Percentiles rank a stretch among this genome's conserved stretches.
Evolutionary conservation across 495 filamentous ascomycete genomes (phyloP).

Genomic region (Annulohypoxylon maeteangense): DNA sequence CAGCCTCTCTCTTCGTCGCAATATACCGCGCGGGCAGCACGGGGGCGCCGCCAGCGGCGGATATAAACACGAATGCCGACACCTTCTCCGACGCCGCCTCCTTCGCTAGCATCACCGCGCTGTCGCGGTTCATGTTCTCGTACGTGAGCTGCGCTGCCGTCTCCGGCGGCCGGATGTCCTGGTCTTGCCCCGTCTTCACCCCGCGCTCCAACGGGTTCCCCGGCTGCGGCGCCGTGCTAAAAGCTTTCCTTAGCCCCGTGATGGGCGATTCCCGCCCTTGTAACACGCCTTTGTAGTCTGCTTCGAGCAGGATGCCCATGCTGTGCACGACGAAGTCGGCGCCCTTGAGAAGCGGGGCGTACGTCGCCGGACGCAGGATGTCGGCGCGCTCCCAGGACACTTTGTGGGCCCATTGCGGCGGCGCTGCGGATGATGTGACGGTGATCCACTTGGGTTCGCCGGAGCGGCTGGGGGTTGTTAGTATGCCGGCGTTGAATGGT

Average conservation of each 20-base stretch:
- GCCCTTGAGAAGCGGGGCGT: constrained; percentile 73
- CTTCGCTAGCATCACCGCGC: constrained; percentile 83
- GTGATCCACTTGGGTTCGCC: constrained; percentile 86
- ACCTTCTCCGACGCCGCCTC: constrained; percentile 74
- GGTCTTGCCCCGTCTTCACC: constrained; percentile 53
- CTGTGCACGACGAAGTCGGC: constrained; percentile 89
- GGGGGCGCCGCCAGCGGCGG: constrained; percentile 85
- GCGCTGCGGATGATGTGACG: constrained; percentile 74
- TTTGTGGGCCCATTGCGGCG: constrained; percentile 81
- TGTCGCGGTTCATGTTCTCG: constrained; percentile 96
- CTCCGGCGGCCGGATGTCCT: constrained; percentile 71
- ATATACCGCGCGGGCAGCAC: constrained; percentile 88
- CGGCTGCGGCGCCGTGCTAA: constrained; percentile 58
- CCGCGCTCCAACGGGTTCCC: constrained; percentile 71
- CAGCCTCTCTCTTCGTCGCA: constrained; percentile 90
- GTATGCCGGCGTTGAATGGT: constrained; percentile 8
- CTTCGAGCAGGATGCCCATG: constrained; percentile 96
- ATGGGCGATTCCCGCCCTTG: constrained; percentile 81
- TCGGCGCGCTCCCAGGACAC: constrained; percentile 90
- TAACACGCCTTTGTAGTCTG: constrained; percentile 95
- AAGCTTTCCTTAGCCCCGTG: constrained; percentile 78
- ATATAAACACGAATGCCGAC: constrained; percentile 83
- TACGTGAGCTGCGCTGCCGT: constrained; percentile 85
- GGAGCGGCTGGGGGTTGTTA: constrained; percentile 70
- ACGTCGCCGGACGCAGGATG: constrained; percentile 82